These are phyloP conservation scores for Annulohypoxylon bovei DNA, from an alignment of 495 filamentous ascomycete genomes.

Conservation along the genomic window DNA sequence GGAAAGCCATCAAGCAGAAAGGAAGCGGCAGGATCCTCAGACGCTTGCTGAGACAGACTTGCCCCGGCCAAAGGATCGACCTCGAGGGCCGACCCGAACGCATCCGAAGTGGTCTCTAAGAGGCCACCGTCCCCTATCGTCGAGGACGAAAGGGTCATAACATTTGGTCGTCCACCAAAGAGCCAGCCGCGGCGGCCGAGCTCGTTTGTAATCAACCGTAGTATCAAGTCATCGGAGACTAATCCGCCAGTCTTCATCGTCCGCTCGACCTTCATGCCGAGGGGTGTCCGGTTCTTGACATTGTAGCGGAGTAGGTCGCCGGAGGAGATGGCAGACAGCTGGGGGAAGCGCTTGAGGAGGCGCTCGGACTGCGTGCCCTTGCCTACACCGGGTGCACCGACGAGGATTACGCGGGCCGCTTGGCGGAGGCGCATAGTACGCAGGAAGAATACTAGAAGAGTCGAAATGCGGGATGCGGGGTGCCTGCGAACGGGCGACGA, in stretches of 20 bases:
- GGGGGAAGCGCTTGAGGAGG: constrained; percentile 83
- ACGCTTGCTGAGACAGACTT: constrained; percentile 54
- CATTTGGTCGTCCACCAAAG: constrained; percentile 50
- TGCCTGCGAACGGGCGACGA: constrained; percentile 2
- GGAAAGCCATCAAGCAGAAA: constrained; percentile 98
- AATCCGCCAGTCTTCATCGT: constrained; percentile 85
- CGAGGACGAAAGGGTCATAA: constrained; percentile 56
- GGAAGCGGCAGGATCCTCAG: constrained; percentile 78
- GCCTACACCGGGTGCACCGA: constrained; percentile 91
- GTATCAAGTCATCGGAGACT: constrained; percentile 89
- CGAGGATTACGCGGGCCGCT: constrained; percentile 92
- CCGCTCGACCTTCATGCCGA: constrained; percentile 88
- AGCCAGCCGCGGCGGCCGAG: constrained; percentile 87
- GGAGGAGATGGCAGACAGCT: constrained; percentile 90
- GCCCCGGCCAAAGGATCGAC: constrained; percentile 45
- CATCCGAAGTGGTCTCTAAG: constrained; percentile 44
- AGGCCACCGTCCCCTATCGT: constrained; percentile 37
- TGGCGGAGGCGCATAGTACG: constrained; percentile 70
- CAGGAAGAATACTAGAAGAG: not conserved
- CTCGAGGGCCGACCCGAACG: constrained; percentile 54
- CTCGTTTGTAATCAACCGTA: constrained; percentile 89
- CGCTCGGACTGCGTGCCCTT: constrained; percentile 96
- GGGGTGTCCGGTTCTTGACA: constrained; percentile 84
- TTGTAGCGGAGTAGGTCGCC: constrained; percentile 92
- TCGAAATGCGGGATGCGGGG: constrained; percentile 14